Conservation (phyloP, 805 yeast species). For the Ogataea populi-albae region DNA sequence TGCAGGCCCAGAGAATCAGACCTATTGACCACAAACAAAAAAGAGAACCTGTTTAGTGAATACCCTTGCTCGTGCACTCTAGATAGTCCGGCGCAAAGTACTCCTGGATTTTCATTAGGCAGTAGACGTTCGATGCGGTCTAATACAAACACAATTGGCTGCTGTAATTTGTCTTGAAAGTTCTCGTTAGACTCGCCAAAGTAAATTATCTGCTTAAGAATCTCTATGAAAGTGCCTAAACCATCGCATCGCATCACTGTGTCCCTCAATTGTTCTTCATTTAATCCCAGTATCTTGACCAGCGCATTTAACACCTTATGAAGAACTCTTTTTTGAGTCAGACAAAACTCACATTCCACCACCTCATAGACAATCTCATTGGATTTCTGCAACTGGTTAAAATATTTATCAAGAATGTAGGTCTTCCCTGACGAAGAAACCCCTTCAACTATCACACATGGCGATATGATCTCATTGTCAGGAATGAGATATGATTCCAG, state of each 20-base stretch:
- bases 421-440: conserved; percentile 49
- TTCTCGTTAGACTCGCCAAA: too few relatives aligned
- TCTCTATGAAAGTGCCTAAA: conserved; percentile 38
- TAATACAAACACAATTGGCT: conserved; percentile 43
- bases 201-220: conserved; percentile 36
- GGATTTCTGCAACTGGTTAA: conserved; percentile 22
- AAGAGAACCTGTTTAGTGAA: conserved; percentile 30
- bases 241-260: conserved; percentile 38
- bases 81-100: conserved; percentile 38
- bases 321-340: conserved; percentile 40
- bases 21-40: conserved; percentile 40
- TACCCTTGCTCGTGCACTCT: conserved; percentile 42
- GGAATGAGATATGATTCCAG: conserved; percentile 36
- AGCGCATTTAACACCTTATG: conserved; percentile 39
- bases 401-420: conserved; percentile 33
- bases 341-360: conserved; percentile 44
- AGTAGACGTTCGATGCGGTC: conserved; percentile 44
- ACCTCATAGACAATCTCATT: conserved; percentile 28
- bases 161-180: conserved; percentile 1
- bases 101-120: conserved; percentile 34
- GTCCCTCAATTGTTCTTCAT: conserved; percentile 9
- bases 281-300: conserved; percentile 9
- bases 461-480: conserved; percentile 29
- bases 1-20: conserved; percentile 37
- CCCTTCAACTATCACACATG: conserved; percentile 46